phyloP scores from a whole-genome alignment of 305 asterid genomes.

The Stenogyne calaminthoides region DNA sequence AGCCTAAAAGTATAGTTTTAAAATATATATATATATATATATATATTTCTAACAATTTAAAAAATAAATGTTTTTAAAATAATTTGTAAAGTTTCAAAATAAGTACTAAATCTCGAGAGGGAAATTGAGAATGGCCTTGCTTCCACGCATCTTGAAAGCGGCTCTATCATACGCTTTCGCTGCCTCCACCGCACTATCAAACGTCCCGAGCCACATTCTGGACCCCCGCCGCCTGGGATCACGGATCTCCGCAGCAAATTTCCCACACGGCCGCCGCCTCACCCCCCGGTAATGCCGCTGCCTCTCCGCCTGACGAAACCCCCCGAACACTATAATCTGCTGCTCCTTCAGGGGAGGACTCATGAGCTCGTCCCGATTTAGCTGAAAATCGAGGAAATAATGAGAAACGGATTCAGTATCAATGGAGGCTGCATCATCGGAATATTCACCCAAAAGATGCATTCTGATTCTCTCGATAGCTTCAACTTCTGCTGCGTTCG shows the following conservation, averaged over 20 bases:
- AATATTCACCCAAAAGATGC: constrained; percentile 45
- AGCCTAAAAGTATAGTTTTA: too few relatives aligned
- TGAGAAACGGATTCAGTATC: constrained; percentile 23
- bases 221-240: constrained; percentile 63
- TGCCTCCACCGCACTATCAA: constrained; percentile 56
- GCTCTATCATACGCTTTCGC: constrained; percentile 73
- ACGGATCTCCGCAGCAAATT: constrained; percentile 75
- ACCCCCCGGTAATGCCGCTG: constrained; percentile 45
- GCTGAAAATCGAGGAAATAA: constrained; percentile 17
- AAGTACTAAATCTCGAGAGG: constrained; percentile 34
- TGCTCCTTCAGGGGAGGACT: neutral
- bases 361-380: too few relatives aligned
- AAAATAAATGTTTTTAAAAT: too few relatives aligned
- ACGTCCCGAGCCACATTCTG: constrained; percentile 73
- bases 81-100: too few relatives aligned
- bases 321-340: constrained; percentile 10
- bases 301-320: constrained; percentile 25
- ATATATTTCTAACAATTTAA: too few relatives aligned
- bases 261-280: constrained; percentile 65
- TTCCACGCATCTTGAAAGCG: constrained; percentile 67
- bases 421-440: neutral
- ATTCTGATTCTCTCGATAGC: constrained; percentile 39
- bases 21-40: too few relatives aligned
- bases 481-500: constrained; percentile 31
- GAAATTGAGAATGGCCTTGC: constrained; percentile 68